phyloP scores from a whole-genome alignment of 441 rosid species.

The Bruguiera hainesii region DNA sequence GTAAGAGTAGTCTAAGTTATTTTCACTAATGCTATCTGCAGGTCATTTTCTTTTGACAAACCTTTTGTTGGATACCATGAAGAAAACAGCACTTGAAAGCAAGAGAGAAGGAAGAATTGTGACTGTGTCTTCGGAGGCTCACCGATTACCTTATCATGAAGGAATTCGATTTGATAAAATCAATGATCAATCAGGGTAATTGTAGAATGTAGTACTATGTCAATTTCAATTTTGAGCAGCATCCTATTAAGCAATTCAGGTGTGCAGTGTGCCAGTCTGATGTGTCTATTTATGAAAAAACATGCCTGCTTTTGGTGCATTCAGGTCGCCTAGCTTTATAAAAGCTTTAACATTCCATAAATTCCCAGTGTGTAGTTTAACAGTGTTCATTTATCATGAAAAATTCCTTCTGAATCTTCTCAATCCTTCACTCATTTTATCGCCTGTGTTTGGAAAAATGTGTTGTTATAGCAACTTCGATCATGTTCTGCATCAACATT shows the following conservation, averaged over 20 bases:
- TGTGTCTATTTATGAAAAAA: background rate
- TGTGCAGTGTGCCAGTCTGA: constrained; percentile 4
- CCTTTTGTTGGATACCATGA: constrained; percentile 59
- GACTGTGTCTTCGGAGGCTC: constrained; percentile 53
- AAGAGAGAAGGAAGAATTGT: constrained; percentile 58
- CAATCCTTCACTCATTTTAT: background rate
- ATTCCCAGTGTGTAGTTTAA: background rate
- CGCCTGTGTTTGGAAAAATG: background rate
- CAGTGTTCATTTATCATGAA: no score
- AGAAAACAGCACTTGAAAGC: constrained; percentile 47
- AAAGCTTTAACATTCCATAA: background rate
- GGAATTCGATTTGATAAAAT: constrained; percentile 59
- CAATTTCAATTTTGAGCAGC: background rate
- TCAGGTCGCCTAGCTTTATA: background rate
- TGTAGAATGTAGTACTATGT: background rate
- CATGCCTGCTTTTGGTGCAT: background rate
- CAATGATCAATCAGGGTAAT: constrained; percentile 49
- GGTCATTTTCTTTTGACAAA: constrained; percentile 71
- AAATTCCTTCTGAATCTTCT: no score
- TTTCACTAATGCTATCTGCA: constrained; percentile 21
- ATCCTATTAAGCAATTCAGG: constrained; percentile 3
- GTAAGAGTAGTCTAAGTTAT: background rate
- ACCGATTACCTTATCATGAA: constrained; percentile 36
- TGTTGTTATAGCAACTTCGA: background rate
- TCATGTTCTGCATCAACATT: no score